These are phyloP conservation scores for Gentiana dahurica DNA, from an alignment of 257 asterid species.

Conservation along the genomic window DNA sequence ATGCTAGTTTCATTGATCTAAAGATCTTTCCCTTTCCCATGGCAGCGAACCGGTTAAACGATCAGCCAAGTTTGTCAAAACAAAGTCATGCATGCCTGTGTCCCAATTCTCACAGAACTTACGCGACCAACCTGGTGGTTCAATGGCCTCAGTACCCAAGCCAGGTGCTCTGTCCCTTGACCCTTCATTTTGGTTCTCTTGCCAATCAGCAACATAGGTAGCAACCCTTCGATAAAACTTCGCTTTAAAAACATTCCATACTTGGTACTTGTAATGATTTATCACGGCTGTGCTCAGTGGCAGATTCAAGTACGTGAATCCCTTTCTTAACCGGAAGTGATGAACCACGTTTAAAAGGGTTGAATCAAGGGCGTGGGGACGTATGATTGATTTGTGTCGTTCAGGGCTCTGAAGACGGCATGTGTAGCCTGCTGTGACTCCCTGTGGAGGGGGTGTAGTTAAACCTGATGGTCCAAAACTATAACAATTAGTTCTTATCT, in stretches of 20 bases:
- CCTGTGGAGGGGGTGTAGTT: slow-evolving; percentile 47
- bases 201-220: slow-evolving; percentile 90
- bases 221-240: slow-evolving; percentile 90
- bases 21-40: slow-evolving; percentile 79
- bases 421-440: slow-evolving; percentile 82
- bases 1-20: slow-evolving; percentile 9
- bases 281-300: slow-evolving; percentile 50
- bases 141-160: slow-evolving; percentile 90
- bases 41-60: slow-evolving; percentile 62
- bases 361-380: slow-evolving; percentile 57
- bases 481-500: slow-evolving; percentile 76
- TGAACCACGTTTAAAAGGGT: slow-evolving; percentile 81
- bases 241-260: slow-evolving; percentile 79
- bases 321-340: slow-evolving; percentile 61
- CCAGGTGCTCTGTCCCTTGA: slow-evolving; percentile 97
- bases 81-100: slow-evolving; percentile 71
- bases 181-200: slow-evolving; percentile 79
- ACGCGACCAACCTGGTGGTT: slow-evolving; percentile 77
- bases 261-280: slow-evolving; percentile 86
- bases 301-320: slow-evolving; percentile 50
- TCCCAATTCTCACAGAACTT: slow-evolving; percentile 96
- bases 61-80: slow-evolving; percentile 57
- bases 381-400: slow-evolving; percentile 87
- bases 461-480: slow-evolving; percentile 94
- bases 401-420: slow-evolving; percentile 91